Evolutionary conservation across 164 flowering plant species (phyloP), one percentile per base, ranked within the genome.

Genomic region (Magnolia changhungtana): DNA sequence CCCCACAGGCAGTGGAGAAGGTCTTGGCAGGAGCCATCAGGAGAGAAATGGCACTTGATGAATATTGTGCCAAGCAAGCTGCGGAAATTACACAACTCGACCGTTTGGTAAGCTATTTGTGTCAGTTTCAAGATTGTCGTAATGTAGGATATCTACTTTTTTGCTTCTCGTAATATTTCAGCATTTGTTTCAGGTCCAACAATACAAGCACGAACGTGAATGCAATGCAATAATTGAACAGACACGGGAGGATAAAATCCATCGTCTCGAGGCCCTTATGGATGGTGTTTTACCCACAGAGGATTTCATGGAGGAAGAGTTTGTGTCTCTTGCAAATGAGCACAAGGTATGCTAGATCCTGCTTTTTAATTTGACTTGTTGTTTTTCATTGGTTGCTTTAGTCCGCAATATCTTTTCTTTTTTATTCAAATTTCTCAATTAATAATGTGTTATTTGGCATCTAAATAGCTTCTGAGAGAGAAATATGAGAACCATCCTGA

Each of bases 11-110:
- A 58, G 99, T 96, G 65, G 94, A 94, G 81, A 94, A 91, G 83
- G 99, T 96, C 70, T 85, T 96, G 83, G 97, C 99, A 8, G 99
- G 98, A 82, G 90, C 98, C 29, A 86, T 96, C 27, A 84, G 99
- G 80, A 90, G 99, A 83, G 99, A 96, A 87, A 92, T 94, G 95
- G 98, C 99, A 73, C 79, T 96, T 10, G 97, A 94, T 82, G 98
- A 94, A 73, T 84, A 84, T 67, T 91, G 95, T 80, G 82, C 91
- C 52, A 92, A 85, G 82, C 95, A 94, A 88, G 77, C 87, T 74
- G 82, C 93, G 73, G 99, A 92, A 82, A 94, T 96, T 68, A 85
- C 58, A 67, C 98, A 96, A 50, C 88, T 96, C 37, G 93, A 92
- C 77, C 99, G 97, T 75, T 80, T 96, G 92, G 99, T 94, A 80